Evolutionary conservation across 1,139 yeast species (phyloP).

Genomic region (Kodamaea ohmeri): DNA sequence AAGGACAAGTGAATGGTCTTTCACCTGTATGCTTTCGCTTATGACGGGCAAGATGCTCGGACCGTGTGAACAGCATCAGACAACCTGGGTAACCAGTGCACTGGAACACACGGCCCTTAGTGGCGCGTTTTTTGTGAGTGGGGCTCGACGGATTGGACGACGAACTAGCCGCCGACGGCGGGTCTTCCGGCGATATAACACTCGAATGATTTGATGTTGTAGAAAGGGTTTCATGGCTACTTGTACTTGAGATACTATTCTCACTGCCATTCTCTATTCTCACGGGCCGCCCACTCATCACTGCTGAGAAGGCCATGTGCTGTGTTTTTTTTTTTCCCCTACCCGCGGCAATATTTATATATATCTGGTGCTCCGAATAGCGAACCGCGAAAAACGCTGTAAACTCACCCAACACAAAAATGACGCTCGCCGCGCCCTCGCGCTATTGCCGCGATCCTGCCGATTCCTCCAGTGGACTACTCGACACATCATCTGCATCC

Average conservation of each 20-base stretch:
- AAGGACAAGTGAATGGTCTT: constrained; percentile 85
- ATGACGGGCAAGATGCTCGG: constrained; percentile 91
- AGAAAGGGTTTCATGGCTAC: not conserved
- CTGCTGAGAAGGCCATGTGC: constrained; percentile 9
- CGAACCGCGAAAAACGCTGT: not conserved
- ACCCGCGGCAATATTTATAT: constrained; percentile 4
- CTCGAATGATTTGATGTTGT: not conserved
- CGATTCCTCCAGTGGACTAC: no score
- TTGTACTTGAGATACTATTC: not conserved
- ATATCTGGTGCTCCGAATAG: not conserved
- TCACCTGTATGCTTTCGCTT: constrained; percentile 94
- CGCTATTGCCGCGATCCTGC: no score
- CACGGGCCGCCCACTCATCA: constrained; percentile 7
- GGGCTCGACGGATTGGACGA: not conserved
- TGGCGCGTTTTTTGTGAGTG: constrained; percentile 33
- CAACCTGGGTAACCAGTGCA: constrained; percentile 89
- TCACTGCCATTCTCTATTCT: not conserved
- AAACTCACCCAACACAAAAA: no score
- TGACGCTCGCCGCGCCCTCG: no score
- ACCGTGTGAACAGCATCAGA: constrained; percentile 80
- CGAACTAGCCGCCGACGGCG: not conserved
- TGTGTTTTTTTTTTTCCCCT: constrained; percentile 4
- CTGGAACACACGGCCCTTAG: constrained; percentile 68
- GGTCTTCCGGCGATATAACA: not conserved
- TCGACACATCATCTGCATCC: no score